These are phyloP conservation scores for Chrysoporthe deuterocubensis DNA, from an alignment of 2,329 filamentous ascomycete species.

Conservation along the genomic window DNA sequence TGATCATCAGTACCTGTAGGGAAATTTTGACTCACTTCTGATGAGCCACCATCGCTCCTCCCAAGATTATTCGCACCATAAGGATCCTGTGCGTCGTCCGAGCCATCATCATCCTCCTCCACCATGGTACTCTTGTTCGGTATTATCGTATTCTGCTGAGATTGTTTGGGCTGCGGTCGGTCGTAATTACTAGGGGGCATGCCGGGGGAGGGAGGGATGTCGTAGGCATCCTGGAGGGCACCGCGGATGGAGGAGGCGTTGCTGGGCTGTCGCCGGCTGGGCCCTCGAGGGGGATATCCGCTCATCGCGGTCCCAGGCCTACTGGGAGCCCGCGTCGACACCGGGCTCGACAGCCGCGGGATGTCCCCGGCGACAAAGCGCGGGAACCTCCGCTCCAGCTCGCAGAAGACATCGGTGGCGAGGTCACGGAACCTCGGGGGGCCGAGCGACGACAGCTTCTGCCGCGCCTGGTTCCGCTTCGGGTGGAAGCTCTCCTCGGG, in stretches of 20 bases:
- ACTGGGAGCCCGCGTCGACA: conserved; percentile 64
- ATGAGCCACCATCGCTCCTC: conserved; percentile 34
- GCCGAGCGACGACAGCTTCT: conserved; percentile 89
- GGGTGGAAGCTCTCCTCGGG: conserved; percentile 93
- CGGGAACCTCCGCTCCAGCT: conserved; percentile 88
- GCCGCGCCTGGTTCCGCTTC: conserved; percentile 95
- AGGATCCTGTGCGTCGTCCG: conserved; percentile 64
- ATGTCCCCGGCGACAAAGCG: conserved; percentile 74
- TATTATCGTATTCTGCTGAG: conserved; percentile 94
- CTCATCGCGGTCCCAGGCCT: conserved; percentile 66
- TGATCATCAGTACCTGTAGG: neutral
- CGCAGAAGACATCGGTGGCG: conserved; percentile 94
- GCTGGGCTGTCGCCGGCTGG: conserved; percentile 60
- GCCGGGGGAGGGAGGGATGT: conserved; percentile 63
- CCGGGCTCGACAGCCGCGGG: conserved; percentile 70
- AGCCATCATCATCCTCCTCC: conserved; percentile 84
- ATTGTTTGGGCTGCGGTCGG: conserved; percentile 82
- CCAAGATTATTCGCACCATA: conserved; percentile 45
- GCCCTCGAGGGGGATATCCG: conserved; percentile 54
- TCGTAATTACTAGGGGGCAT: conserved; percentile 67
- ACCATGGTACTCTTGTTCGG: conserved; percentile 98
- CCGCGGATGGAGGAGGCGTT: conserved; percentile 64
- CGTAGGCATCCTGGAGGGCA: conserved; percentile 47
- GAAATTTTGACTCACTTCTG: conserved; percentile 42
- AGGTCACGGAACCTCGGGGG: conserved; percentile 87